Evolutionary conservation across 2,329 filamentous ascomycete species (phyloP), one percentile per base, ranked within the genome.

Genomic region (Colletotrichum incanum): DNA sequence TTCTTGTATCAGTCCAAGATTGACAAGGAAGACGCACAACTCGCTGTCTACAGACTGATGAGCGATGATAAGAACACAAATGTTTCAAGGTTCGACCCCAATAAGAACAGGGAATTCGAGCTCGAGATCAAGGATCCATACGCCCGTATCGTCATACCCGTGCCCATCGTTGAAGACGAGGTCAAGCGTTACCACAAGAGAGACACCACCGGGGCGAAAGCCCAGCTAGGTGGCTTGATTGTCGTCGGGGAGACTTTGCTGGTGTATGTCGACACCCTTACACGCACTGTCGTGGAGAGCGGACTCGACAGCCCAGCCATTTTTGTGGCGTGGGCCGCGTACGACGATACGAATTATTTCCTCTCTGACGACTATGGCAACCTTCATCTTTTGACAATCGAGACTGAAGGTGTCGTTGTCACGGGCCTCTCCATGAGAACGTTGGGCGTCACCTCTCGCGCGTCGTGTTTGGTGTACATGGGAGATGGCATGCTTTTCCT

Each of bases 291-390:
- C 16, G 88, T 94, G 16, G 89, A 91, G 23, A 87, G 91, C 11
- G 84, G 87, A 0, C 83, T 98, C 2, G 86, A 90, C 0, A 91
- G 96, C 68, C 90, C 95, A 0, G 94, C 93, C 3, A 92, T 98
- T 45, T 98, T 97, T 76, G 93, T 96, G n/a, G 91, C 94, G 2
- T 99, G 96, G 95, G 93, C 93, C 74, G 90, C 92, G 77, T 91
- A 96, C 63, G 94, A 98, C 77, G 90, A 91, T 31, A 92, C 93
- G 49, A 89, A 93, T 77, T 98, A 95, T 84, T 86, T 98, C n/a
- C 84, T 99, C 2, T 95, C 93, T 1, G 96, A 99, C 79, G 95
- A 98, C 76, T 98, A 96, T 78, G 96, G 96, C 20, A 89, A 89
- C 61, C 82, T 99, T 31, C 95, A 96, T 78, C 85, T 98, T n/a